Evolutionary conservation across 495 filamentous ascomycete species (phyloP).

Genomic region (Aspergillus baeticus): DNA sequence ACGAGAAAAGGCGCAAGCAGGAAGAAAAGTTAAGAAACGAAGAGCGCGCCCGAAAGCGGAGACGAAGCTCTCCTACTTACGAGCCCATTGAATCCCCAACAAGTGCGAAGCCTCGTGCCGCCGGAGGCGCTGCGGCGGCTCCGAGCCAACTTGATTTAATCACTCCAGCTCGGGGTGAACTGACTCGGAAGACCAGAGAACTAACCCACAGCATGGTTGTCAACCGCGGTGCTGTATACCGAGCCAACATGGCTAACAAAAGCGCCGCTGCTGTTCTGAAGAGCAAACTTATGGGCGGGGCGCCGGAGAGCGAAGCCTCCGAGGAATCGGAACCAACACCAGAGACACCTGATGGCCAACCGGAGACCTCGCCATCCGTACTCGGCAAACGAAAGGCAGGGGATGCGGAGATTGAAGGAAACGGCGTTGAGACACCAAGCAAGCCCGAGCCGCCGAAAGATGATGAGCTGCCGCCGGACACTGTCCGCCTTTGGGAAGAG

Average conservation of each 20-base stretch:
- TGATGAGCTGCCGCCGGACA: slow-evolving; percentile 70
- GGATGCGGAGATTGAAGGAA: slow-evolving; percentile 59
- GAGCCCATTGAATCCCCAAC: slow-evolving; percentile 31
- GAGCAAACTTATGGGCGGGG: slow-evolving; percentile 64
- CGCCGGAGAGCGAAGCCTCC: slow-evolving; percentile 20
- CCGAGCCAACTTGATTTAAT: slow-evolving; percentile 55
- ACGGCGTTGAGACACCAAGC: slow-evolving; percentile 55
- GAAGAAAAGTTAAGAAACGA: slow-evolving; percentile 56
- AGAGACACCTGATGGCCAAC: slow-evolving; percentile 21
- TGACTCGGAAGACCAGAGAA: slow-evolving; percentile 58
- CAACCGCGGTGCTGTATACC: slow-evolving; percentile 70
- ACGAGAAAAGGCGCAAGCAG: slow-evolving; percentile 73
- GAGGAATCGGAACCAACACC: slow-evolving; percentile 19
- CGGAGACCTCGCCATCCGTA: slow-evolving; percentile 40
- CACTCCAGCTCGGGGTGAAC: slow-evolving; percentile 54
- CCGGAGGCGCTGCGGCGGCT: slow-evolving; percentile 35
- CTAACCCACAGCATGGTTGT: slow-evolving; percentile 87
- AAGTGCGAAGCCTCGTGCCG: slow-evolving; percentile 27
- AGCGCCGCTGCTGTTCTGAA: slow-evolving; percentile 90
- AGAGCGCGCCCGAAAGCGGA: slow-evolving; percentile 44
- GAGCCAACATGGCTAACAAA: slow-evolving; percentile 86
- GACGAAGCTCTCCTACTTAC: slow-evolving; percentile 48
- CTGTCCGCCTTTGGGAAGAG: slow-evolving; percentile 88
- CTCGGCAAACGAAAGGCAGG: slow-evolving; percentile 64
- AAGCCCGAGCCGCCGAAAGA: slow-evolving; percentile 40